Conservation (phyloP, 768 basidiomycete genomes). For the Lentinula sp. region DNA sequence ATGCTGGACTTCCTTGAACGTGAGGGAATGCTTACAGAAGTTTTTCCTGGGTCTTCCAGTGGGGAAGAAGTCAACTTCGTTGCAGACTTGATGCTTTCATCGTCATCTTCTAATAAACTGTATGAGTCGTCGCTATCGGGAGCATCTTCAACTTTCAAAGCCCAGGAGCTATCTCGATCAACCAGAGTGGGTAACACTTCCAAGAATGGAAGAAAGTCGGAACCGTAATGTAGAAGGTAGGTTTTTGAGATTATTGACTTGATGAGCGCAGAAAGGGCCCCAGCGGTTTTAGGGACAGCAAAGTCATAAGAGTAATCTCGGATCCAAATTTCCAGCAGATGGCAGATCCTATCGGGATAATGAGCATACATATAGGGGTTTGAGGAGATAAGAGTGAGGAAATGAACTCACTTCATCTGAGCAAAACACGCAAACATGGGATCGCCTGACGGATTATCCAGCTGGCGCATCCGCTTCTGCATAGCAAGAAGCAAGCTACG, state of each 20-base stretch:
- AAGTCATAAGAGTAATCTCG: constrained; percentile 74
- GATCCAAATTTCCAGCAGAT: constrained; percentile 75
- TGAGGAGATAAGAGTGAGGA: constrained; percentile 6
- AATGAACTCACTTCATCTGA: constrained; percentile 65
- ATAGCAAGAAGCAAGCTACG: constrained; percentile 77
- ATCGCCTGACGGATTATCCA: constrained; percentile 68
- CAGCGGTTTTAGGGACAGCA: constrained; percentile 65
- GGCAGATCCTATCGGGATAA: constrained; percentile 56
- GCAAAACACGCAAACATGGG: constrained; percentile 85
- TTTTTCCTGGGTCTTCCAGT: constrained; percentile 19
- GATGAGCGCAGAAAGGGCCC: constrained; percentile 69
- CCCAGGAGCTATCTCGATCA: constrained; percentile 74
- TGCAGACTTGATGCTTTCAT: constrained; percentile 21
- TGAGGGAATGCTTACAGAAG: constrained; percentile 16
- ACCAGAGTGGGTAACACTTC: constrained; percentile 55
- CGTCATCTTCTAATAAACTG: constrained; percentile 50
- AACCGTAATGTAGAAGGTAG: constrained; percentile 79
- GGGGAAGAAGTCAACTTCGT: constrained; percentile 11
- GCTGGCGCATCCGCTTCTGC: constrained; percentile 79
- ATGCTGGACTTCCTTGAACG: constrained; percentile 70
- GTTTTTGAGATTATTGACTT: constrained; percentile 77
- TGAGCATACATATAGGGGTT: constrained; percentile 3
- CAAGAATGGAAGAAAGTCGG: constrained; percentile 76
- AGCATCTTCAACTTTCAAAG: constrained; percentile 55
- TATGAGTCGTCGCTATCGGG: constrained; percentile 57